phyloP scores from a whole-genome alignment of 2,329 filamentous ascomycete genomes.

The Neopestalotiopsis sp. region DNA sequence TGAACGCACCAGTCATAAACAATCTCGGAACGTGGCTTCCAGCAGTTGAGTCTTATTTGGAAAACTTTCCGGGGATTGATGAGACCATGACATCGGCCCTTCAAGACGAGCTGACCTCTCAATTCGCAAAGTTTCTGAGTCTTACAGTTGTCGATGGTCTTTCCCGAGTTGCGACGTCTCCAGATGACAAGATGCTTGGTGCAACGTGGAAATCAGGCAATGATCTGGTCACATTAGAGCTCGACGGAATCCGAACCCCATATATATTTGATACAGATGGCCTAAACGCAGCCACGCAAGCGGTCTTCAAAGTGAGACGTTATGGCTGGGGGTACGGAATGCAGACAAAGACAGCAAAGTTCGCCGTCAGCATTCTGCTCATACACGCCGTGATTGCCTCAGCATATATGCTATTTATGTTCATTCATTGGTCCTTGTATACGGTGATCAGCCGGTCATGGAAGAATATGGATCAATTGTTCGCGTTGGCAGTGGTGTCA shows the following conservation, averaged over 20 bases:
- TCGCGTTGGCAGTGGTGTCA: background rate
- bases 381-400: background rate
- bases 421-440: background rate
- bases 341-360: background rate
- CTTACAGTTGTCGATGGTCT: background rate
- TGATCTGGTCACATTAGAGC: background rate
- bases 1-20: background rate
- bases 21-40: background rate
- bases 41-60: background rate
- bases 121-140: background rate
- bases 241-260: too few species aligned
- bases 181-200: too few species aligned
- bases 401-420: background rate
- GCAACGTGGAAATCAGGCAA: too few species aligned
- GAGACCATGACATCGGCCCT: too few species aligned
- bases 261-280: too few species aligned
- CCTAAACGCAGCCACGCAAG: background rate
- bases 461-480: constrained; percentile 1
- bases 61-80: too few species aligned
- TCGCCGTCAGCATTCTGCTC: background rate
- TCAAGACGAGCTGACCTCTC: too few species aligned
- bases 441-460: constrained; percentile 9
- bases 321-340: constrained; percentile 15
- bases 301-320: background rate
- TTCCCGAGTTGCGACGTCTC: too few species aligned